A percentile compares a stretch with the other conserved stretches of the same genome.
phyloP scores from a whole-genome alignment of 2,329 filamentous ascomycete species.

The Ambrosiella xylebori region DNA sequence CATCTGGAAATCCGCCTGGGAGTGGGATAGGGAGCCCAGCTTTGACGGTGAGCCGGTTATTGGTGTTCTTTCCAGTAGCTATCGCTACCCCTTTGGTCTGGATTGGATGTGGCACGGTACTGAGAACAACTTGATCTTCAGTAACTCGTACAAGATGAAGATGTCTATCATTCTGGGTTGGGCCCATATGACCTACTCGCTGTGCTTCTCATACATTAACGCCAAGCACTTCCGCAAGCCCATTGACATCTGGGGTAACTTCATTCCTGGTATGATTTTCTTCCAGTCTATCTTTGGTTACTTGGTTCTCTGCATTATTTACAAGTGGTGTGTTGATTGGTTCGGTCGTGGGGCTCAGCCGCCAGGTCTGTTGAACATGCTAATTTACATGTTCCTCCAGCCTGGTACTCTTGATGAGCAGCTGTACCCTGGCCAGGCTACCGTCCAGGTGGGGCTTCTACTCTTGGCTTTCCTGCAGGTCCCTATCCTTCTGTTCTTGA shows the following conservation, averaged over 20 bases:
- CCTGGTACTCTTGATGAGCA: conserved; percentile 58
- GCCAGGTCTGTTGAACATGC: conserved; percentile 89
- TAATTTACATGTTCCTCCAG: conserved; percentile 98
- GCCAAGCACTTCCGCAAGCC: conserved; percentile 86
- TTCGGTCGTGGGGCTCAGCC: conserved; percentile 41
- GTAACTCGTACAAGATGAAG: conserved; percentile 99
- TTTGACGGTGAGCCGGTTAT: conserved; percentile 44
- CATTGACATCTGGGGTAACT: conserved; percentile 95
- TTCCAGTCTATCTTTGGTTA: conserved; percentile 99
- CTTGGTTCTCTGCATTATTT: conserved; percentile 80
- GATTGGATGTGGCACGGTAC: conserved; percentile 95
- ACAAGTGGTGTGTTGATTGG: conserved; percentile 96
- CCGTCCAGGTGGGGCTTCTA: conserved; percentile 61
- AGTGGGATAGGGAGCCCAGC: conserved; percentile 47
- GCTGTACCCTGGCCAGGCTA: conserved; percentile 62
- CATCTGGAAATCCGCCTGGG: conserved; percentile 78
- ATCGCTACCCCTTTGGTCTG: conserved; percentile 88
- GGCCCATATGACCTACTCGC: conserved; percentile 97
- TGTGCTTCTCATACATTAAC: conserved; percentile 85
- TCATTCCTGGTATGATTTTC: conserved; percentile 96
- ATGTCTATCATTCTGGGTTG: conserved; percentile 95
- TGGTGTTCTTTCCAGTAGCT: conserved; percentile 51
- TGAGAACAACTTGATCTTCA: conserved; percentile 88
- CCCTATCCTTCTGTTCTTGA: conserved; percentile 78
- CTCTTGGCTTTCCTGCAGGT: conserved; percentile 74